Evolutionary conservation across 2,329 filamentous ascomycete species (phyloP).

Genomic region (Phoma sp.): DNA sequence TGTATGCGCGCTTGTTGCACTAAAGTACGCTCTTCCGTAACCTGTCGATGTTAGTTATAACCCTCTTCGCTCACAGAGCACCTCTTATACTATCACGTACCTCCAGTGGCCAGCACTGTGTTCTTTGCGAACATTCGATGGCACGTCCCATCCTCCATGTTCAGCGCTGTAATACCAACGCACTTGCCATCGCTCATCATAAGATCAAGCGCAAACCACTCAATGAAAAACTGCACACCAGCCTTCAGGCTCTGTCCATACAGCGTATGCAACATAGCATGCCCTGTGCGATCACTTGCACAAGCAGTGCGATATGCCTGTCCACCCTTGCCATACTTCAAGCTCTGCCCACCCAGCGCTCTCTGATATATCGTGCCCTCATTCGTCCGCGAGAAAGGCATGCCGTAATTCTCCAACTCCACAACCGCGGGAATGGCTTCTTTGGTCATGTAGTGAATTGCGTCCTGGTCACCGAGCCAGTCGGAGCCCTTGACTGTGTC

Average conservation of each 20-base stretch:
- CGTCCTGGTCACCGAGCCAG: slow-evolving; percentile 66
- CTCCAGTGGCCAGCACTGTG: slow-evolving; percentile 56
- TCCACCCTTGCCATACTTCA: slow-evolving; percentile 56
- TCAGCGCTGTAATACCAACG: slow-evolving; percentile 54
- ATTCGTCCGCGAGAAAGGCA: slow-evolving; percentile 58
- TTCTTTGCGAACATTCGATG: slow-evolving; percentile 57
- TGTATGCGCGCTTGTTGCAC: slow-evolving; percentile 57
- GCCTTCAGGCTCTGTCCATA: slow-evolving; percentile 58
- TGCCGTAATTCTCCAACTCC: slow-evolving; percentile 62
- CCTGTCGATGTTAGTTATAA: slow-evolving; percentile 29
- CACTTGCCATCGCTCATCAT: slow-evolving; percentile 57
- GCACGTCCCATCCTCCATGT: slow-evolving; percentile 57
- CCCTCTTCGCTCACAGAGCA: background rate
- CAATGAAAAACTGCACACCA: slow-evolving; percentile 58
- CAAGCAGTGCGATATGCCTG: slow-evolving; percentile 57
- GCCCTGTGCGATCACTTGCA: slow-evolving; percentile 56
- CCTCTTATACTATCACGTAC: background rate
- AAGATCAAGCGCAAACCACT: slow-evolving; percentile 58
- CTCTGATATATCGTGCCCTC: slow-evolving; percentile 57
- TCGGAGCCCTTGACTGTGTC: slow-evolving; percentile 65
- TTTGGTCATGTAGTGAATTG: slow-evolving; percentile 65
- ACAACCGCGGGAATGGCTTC: slow-evolving; percentile 61
- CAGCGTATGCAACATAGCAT: slow-evolving; percentile 58
- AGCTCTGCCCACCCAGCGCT: slow-evolving; percentile 55
- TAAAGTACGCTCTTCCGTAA: slow-evolving; percentile 59